phyloP scores from a whole-genome alignment of 306 rosid genomes.

The Astragalus glycyphyllos region DNA sequence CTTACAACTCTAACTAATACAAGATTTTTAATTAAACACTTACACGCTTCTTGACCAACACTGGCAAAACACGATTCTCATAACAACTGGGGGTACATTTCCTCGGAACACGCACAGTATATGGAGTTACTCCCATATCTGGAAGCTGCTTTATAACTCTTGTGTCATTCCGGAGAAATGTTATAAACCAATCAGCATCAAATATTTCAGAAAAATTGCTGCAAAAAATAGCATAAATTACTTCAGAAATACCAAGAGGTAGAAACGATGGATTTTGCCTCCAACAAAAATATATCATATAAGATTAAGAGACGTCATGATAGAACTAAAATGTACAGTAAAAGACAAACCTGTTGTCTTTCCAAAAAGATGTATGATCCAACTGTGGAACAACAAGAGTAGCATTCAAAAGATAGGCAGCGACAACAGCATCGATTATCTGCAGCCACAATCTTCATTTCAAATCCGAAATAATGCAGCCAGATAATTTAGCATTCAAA shows the following conservation, averaged over 20 bases:
- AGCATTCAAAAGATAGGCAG: conserved; percentile 86
- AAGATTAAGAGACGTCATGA: not conserved
- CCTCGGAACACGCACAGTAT: conserved; percentile 83
- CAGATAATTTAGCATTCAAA: conserved; percentile 21
- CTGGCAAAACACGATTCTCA: conserved; percentile 66
- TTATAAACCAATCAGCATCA: conserved; percentile 77
- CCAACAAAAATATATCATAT: conserved; percentile 11
- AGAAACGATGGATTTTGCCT: conserved; percentile 9
- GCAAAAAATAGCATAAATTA: conserved; percentile 50
- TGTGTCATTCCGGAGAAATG: conserved; percentile 74
- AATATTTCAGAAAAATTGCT: conserved; percentile 84
- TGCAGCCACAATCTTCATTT: conserved; percentile 50
- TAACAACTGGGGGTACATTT: conserved; percentile 80
- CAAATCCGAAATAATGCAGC: conserved; percentile 27
- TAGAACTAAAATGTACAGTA: conserved; percentile 17
- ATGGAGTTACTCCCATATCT: conserved; percentile 50
- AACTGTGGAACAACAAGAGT: conserved; percentile 90
- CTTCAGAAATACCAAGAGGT: conserved; percentile 26
- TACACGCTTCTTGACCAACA: conserved; percentile 72
- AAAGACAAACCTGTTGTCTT: conserved; percentile 73
- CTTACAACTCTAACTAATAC: not conserved
- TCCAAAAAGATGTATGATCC: conserved; percentile 90
- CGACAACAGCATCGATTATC: conserved; percentile 94
- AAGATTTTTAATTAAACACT: conserved; percentile 40
- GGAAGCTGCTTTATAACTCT: conserved; percentile 72